Evolutionary conservation across 805 yeast genomes (phyloP).

Genomic region (Schizosaccharomyces pombe): DNA sequence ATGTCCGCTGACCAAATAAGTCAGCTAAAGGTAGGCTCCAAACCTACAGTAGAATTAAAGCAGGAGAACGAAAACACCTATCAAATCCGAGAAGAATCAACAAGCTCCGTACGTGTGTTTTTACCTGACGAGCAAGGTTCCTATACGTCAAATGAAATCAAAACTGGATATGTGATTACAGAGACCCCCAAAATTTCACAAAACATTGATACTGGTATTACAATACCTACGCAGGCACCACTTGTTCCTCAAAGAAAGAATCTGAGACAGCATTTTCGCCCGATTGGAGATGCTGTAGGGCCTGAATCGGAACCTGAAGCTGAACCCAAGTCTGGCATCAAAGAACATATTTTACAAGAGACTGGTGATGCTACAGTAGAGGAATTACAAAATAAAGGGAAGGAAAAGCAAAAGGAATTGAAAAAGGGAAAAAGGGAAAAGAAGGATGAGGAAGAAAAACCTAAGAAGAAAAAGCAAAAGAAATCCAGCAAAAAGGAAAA

Average conservation of each 20-base stretch:
- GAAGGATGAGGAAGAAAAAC: constrained; percentile 2
- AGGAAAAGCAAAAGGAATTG: constrained; percentile 7
- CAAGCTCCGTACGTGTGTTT: neutral
- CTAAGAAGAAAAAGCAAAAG: constrained; percentile 1
- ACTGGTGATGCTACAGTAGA: neutral
- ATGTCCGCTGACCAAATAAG: neutral
- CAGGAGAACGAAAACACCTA: neutral
- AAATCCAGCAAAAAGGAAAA: neutral
- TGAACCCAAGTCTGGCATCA: constrained; percentile 5
- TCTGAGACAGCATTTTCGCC: constrained; percentile 5
- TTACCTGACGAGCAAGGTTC: neutral
- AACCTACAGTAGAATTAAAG: neutral
- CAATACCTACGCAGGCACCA: constrained; percentile 23
- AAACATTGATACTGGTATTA: constrained; percentile 21
- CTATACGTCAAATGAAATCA: neutral
- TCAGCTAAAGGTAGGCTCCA: neutral
- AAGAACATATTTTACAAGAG: neutral
- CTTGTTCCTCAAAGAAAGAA: constrained; percentile 13
- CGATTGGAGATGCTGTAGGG: neutral
- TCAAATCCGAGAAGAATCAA: neutral
- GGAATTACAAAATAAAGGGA: constrained; percentile 4
- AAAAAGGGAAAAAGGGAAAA: constrained; percentile 8
- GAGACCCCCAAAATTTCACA: neutral
- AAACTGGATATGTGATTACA: neutral
- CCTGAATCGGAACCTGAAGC: neutral